These are phyloP conservation scores for Phytophthora lateralis DNA, from an alignment of 352 stramenopile species.

Conservation along the genomic window DNA sequence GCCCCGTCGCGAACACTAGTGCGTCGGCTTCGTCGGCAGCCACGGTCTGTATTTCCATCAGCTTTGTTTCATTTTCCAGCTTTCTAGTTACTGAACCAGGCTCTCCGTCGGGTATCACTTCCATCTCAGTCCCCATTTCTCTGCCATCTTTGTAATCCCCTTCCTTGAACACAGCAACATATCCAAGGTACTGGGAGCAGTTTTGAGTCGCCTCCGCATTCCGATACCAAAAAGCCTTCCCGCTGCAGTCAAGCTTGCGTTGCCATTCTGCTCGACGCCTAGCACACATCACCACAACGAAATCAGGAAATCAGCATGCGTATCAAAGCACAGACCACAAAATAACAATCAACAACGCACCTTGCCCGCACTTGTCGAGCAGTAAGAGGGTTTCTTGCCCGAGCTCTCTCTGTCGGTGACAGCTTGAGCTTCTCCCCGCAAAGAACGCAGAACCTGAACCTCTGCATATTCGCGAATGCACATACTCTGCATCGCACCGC, in stretches of 20 bases:
- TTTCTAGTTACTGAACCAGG: conserved; percentile 14
- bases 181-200: conserved; percentile 14
- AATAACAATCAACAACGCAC: conserved; percentile 3
- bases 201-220: background rate
- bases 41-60: conserved; percentile 7
- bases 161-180: conserved; percentile 15
- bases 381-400: conserved; percentile 15
- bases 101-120: conserved; percentile 3
- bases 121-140: conserved; percentile 1
- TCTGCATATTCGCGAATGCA: conserved; percentile 52
- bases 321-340: background rate
- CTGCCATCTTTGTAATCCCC: background rate
- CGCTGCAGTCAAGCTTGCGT: conserved; percentile 8
- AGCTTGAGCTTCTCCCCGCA: conserved; percentile 44
- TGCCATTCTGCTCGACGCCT: conserved; percentile 37
- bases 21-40: conserved; percentile 15
- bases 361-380: conserved; percentile 22
- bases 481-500: conserved; percentile 39
- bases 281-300: background rate
- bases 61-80: conserved; percentile 11
- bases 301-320: background rate
- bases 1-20: conserved; percentile 21
- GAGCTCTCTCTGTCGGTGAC: conserved; percentile 29
- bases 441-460: conserved; percentile 46
- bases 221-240: conserved; percentile 13